Evolutionary conservation across 2,329 filamentous ascomycete species (phyloP), one percentile per base, ranked within the genome.

Genomic region (Acephala macrosclerotiorum): DNA sequence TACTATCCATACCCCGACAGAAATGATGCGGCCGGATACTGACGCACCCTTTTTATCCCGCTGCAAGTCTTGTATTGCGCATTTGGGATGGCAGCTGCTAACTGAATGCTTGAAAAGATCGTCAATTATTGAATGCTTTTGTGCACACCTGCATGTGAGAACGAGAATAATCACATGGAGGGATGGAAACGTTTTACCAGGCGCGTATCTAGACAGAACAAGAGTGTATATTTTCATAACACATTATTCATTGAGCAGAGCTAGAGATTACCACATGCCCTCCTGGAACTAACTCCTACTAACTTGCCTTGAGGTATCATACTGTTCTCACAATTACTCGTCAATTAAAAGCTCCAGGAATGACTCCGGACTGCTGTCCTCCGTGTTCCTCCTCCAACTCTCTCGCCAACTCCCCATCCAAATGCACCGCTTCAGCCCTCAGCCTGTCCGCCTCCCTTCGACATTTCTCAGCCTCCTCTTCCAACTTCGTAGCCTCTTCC

Each of bases 321-420:
- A 8, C 20, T 22, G 6, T 11, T 11, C 6, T 22, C 45, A 22
- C 45, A 4, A 12, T 55, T 3, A 20, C 2, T 26, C 40, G 6
- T 53, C 36, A 66, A 12, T 40, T 57, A 49, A 56, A 66, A 47
- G 64, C 51, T 11, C 60, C 58, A 20, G 63, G 60, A 29, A 66
- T 35, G 40, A 65, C 29, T 33, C 61, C 66, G 1, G 47, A 60
- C 12, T 51, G 29, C 33, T 71, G 58, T n/a, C 25, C 49, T 18
- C 22, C 26, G 16, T 53, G 25, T 29, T 66, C 64, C 12, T 72
- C 72, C 12, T 72, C 64, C 12, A 73, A 26, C 45, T 68, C 71
- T 36, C 70, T 71, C 1, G 72, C 72, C 58, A 74, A 63, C 51
- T 74, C 73, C n/a, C 22, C 47, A 62, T 75, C 72, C 47, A 74